phyloP scores from a whole-genome alignment of 257 asterid genomes.

The Craterostigma plantagineum region DNA sequence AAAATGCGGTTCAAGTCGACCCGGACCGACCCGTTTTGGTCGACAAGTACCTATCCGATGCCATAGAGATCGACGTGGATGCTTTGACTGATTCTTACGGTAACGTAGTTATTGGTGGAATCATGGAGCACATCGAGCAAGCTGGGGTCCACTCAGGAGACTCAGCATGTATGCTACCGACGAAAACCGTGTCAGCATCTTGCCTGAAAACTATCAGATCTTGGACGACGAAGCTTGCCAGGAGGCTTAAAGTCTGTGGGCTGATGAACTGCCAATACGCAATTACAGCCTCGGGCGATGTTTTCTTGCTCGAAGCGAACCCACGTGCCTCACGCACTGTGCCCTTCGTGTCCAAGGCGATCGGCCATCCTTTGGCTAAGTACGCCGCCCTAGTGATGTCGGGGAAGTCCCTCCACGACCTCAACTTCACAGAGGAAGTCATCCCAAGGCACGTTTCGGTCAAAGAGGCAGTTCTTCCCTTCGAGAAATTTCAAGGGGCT shows the following conservation, averaged over 20 bases:
- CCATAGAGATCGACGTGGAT: constrained; percentile 79
- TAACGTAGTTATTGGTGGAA: constrained; percentile 92
- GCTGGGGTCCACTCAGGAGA: constrained; percentile 98
- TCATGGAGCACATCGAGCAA: constrained; percentile 98
- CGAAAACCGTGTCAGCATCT: constrained; percentile 47
- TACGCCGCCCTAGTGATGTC: constrained; percentile 97
- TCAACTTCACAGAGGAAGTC: constrained; percentile 63
- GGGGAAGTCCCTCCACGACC: constrained; percentile 58
- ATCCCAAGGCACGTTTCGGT: constrained; percentile 77
- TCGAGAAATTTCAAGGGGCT: constrained; percentile 91
- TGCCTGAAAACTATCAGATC: constrained; percentile 66
- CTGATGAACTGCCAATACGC: constrained; percentile 96
- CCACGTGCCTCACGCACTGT: constrained; percentile 96
- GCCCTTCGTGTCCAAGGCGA: constrained; percentile 93
- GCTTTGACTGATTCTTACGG: constrained; percentile 69
- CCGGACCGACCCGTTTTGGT: constrained; percentile 91
- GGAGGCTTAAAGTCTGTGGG: constrained; percentile 64
- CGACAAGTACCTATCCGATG: constrained; percentile 77
- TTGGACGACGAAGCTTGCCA: constrained; percentile 81
- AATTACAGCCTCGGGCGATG: constrained; percentile 65
- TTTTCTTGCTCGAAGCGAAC: constrained; percentile 85
- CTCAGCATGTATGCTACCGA: constrained; percentile 94
- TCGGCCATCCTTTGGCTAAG: constrained; percentile 89
- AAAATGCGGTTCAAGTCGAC: constrained; percentile 88
- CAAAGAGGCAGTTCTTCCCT: constrained; percentile 92